phyloP scores from a whole-genome alignment of 371 early-diverging fungal genomes.

The Furculomyces boomerangus region DNA sequence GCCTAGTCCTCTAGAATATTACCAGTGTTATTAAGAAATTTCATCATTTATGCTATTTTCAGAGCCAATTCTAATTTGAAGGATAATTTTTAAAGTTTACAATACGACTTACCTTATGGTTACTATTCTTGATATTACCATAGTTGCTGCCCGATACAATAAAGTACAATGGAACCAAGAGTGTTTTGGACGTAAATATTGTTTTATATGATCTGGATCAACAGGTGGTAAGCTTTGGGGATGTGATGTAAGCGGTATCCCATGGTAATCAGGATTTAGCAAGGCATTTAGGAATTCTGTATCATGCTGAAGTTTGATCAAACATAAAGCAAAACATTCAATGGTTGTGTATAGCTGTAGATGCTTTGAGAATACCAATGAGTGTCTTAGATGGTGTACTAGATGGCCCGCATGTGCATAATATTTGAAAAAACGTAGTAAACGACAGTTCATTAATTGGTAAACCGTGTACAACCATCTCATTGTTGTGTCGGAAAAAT shows the following conservation, averaged over 20 bases:
- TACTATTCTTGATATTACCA: slow-evolving; percentile 20
- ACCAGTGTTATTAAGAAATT: too few relatives aligned
- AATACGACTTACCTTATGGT: slow-evolving; percentile 7
- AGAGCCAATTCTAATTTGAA: too few relatives aligned
- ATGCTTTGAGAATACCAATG: slow-evolving; percentile 37
- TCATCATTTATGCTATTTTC: too few relatives aligned
- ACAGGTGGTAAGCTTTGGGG: neutral
- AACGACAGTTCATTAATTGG: slow-evolving; percentile 54
- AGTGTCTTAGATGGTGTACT: slow-evolving; percentile 40
- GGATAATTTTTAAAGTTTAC: too few relatives aligned
- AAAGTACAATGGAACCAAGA: slow-evolving; percentile 23
- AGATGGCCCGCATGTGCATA: slow-evolving; percentile 27
- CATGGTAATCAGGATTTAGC: slow-evolving; percentile 22
- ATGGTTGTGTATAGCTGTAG: slow-evolving; percentile 42
- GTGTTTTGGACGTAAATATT: slow-evolving; percentile 16
- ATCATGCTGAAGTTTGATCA: slow-evolving; percentile 29
- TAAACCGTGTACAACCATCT: slow-evolving; percentile 60
- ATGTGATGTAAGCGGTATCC: slow-evolving; percentile 19
- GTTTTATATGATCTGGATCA: neutral
- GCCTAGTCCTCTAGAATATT: slow-evolving; percentile 19
- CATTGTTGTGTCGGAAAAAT: slow-evolving; percentile 32
- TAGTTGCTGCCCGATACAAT: slow-evolving; percentile 22
- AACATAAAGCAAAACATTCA: slow-evolving; percentile 40
- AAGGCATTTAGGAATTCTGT: slow-evolving; percentile 23
- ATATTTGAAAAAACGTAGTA: slow-evolving; percentile 32